These are phyloP conservation scores for Huntiella abstrusa DNA, from an alignment of 2,329 filamentous ascomycete species.

Conservation along the genomic window DNA sequence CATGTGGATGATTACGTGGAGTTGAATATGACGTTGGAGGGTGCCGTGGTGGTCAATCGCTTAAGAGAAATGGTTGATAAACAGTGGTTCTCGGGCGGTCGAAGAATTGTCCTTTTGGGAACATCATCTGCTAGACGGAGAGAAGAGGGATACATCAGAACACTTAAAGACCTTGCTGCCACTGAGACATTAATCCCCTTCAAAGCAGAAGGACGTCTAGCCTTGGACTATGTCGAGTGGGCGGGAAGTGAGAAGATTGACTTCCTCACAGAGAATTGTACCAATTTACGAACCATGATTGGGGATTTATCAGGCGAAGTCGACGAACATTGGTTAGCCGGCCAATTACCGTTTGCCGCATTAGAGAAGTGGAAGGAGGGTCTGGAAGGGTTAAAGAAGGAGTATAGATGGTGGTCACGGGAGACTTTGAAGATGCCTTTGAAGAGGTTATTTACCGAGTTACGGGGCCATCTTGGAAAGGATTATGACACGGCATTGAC, in stretches of 20 bases:
- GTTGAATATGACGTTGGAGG: slow-evolving; percentile 49
- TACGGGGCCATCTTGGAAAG: slow-evolving; percentile 8
- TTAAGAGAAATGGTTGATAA: slow-evolving; percentile 54
- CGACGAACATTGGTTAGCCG: slow-evolving; percentile 16
- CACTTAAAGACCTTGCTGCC: slow-evolving; percentile 21
- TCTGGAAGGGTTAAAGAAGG: background rate
- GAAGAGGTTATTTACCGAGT: slow-evolving; percentile 9
- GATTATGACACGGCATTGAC: slow-evolving; percentile 13
- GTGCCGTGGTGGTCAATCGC: slow-evolving; percentile 47
- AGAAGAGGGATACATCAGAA: slow-evolving; percentile 24
- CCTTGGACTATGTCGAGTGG: slow-evolving; percentile 10
- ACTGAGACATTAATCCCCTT: slow-evolving; percentile 22
- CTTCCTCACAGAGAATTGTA: slow-evolving; percentile 10
- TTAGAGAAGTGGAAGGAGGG: slow-evolving; percentile 3
- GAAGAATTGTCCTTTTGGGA: slow-evolving; percentile 61
- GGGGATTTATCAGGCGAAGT: slow-evolving; percentile 5
- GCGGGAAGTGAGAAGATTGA: slow-evolving; percentile 10
- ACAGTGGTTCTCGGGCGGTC: slow-evolving; percentile 45
- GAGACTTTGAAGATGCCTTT: slow-evolving; percentile 10
- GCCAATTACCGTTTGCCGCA: slow-evolving; percentile 13
- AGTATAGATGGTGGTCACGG: slow-evolving; percentile 10
- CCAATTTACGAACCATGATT: slow-evolving; percentile 6
- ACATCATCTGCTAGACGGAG: slow-evolving; percentile 42
- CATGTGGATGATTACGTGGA: slow-evolving; percentile 70
- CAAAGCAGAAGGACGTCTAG: slow-evolving; percentile 12